phyloP scores from a whole-genome alignment of 371 early-diverging fungal species.

The Coelomomyces lativittatus region DNA sequence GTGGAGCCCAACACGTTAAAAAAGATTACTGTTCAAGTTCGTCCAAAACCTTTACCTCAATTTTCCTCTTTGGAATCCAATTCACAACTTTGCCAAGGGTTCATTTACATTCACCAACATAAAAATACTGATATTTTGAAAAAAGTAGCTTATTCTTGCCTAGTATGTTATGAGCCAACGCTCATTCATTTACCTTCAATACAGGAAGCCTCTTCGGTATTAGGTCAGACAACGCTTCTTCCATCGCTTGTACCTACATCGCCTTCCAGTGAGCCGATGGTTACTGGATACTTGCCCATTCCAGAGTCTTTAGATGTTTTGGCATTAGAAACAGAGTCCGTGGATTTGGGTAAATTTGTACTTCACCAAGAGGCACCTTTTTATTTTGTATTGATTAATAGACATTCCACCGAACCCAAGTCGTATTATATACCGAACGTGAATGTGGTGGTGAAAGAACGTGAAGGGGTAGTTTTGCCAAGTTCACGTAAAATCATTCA shows the following conservation, averaged over 20 bases:
- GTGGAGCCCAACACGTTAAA: background rate
- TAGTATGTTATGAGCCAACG: slow-evolving; percentile 19
- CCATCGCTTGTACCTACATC: background rate
- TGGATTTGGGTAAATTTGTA: slow-evolving; percentile 42
- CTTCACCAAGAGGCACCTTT: slow-evolving; percentile 27
- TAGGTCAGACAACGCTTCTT: slow-evolving; percentile 3
- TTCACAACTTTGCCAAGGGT: background rate
- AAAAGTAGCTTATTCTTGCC: slow-evolving; percentile 38
- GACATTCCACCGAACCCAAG: background rate
- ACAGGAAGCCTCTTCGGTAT: slow-evolving; percentile 4
- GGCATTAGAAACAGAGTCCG: slow-evolving; percentile 17
- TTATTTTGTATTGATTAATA: slow-evolving; percentile 26
- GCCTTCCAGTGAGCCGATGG: background rate
- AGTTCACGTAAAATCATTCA: slow-evolving; percentile 41
- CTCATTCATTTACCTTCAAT: slow-evolving; percentile 10
- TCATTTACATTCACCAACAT: slow-evolving; percentile 44
- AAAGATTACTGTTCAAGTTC: background rate
- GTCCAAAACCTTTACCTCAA: background rate
- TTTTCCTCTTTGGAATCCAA: too few relatives aligned
- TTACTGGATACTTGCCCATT: background rate
- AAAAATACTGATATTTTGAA: slow-evolving; percentile 77
- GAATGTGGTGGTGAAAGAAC: slow-evolving; percentile 10
- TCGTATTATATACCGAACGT: slow-evolving; percentile 2
- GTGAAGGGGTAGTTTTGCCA: slow-evolving; percentile 13
- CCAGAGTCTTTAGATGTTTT: too few relatives aligned